Evolutionary conservation across 2,329 filamentous ascomycete genomes (phyloP).

Genomic region (Metarhizium sp.): DNA sequence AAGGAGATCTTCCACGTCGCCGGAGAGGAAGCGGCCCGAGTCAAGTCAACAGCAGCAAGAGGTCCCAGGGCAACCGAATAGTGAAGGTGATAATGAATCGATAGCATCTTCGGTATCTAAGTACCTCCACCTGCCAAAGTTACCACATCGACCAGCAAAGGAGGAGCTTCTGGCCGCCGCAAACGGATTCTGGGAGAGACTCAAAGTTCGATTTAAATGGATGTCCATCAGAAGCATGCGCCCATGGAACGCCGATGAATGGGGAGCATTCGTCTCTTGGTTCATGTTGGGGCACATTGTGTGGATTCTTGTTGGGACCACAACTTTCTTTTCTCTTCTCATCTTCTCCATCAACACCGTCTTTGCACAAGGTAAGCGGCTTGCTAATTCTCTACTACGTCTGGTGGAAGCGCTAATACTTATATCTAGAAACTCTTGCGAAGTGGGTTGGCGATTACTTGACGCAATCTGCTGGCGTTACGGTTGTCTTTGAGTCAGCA

Average conservation of each 20-base stretch:
- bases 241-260: conserved; percentile 94
- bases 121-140: conserved; percentile 53
- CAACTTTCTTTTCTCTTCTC: conserved; percentile 87
- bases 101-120: conserved; percentile 45
- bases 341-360: conserved; percentile 94
- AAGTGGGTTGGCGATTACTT: conserved; percentile 93
- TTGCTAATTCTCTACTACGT: not conserved
- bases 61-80: conserved; percentile 5
- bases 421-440: conserved; percentile 69
- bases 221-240: conserved; percentile 87
- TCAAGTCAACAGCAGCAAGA: not conserved
- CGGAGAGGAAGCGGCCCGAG: not conserved
- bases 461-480: conserved; percentile 85
- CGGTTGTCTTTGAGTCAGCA: conserved; percentile 92
- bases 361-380: conserved; percentile 69
- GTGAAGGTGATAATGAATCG: conserved; percentile 24
- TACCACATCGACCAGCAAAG: conserved; percentile 83
- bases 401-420: conserved; percentile 10
- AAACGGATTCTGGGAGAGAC: conserved; percentile 82
- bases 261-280: conserved; percentile 90
- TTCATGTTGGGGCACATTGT: conserved; percentile 86
- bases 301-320: conserved; percentile 95
- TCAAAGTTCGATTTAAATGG: conserved; percentile 95
- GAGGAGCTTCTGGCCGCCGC: conserved; percentile 88
- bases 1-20: not conserved